Conservation (phyloP, 83 land plant genomes). For the Diphasiastrum complanatum region DNA sequence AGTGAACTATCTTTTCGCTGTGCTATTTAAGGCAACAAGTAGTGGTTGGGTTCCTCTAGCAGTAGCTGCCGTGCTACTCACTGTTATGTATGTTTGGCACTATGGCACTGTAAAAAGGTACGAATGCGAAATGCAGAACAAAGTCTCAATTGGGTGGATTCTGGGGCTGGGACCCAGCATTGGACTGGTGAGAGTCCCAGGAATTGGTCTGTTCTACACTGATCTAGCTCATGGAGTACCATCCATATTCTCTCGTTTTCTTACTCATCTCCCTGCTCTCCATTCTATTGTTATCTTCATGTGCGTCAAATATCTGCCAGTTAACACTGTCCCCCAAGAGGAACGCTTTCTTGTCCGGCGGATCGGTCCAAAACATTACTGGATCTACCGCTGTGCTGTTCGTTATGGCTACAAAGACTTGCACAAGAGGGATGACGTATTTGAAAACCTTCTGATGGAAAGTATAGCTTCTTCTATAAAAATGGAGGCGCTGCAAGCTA, state of each 20-base stretch:
- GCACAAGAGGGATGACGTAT: no score
- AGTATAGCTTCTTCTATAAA: no score
- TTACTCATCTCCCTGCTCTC: constrained; percentile 83
- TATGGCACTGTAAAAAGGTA: constrained; percentile 83
- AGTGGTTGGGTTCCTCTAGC: constrained; percentile 87
- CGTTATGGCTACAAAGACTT: constrained; percentile 80
- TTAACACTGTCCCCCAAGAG: constrained; percentile 68
- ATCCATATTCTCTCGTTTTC: constrained; percentile 81
- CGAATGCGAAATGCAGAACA: constrained; percentile 81
- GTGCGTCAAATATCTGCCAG: constrained; percentile 88
- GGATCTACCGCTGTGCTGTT: constrained; percentile 76
- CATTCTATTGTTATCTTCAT: constrained; percentile 90
- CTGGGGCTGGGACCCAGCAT: constrained; percentile 62
- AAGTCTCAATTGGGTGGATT: constrained; percentile 76
- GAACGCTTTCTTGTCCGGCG: constrained; percentile 81
- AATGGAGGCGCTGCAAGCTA: no score
- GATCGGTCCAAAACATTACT: constrained; percentile 65
- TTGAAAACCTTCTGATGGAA: no score
- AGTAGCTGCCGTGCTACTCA: constrained; percentile 45
- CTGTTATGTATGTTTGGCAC: constrained; percentile 87
- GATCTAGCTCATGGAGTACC: constrained; percentile 87
- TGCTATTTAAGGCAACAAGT: constrained; percentile 53
- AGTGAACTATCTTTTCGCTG: constrained; percentile 63
- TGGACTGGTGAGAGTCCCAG: constrained; percentile 85
- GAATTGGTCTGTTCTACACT: constrained; percentile 85